A percentile compares a stretch with the other conserved stretches of the same genome.
phyloP scores from a whole-genome alignment of 306 rosid species.

The Biancaea sappan region DNA sequence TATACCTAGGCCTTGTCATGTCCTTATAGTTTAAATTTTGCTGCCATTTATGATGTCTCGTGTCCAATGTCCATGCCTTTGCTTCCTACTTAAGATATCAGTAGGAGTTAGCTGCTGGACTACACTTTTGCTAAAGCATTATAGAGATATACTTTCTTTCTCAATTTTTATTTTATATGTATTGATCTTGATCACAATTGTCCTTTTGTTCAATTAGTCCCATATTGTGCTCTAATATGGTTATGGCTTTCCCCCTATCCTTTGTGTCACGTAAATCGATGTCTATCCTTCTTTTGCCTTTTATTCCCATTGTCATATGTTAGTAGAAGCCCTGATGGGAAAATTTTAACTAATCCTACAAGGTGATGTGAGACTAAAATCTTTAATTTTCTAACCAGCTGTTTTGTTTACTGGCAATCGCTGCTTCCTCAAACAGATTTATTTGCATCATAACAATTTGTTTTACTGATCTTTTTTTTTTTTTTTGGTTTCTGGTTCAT shows the following conservation, averaged over 20 bases:
- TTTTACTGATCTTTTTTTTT: neutral
- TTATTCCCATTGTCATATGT: neutral
- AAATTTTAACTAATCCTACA: neutral
- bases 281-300: conserved; percentile 13
- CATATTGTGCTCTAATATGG: neutral
- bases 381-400: neutral
- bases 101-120: neutral
- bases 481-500: neutral
- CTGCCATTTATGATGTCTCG: too few relatives aligned
- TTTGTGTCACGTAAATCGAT: neutral
- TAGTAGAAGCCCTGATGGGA: neutral
- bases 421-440: neutral
- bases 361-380: neutral
- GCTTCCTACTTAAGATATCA: neutral
- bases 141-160: neutral
- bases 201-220: neutral
- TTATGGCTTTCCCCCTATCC: neutral
- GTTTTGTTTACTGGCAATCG: neutral
- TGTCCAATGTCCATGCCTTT: neutral
- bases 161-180: neutral
- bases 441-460: neutral
- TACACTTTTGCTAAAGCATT: neutral
- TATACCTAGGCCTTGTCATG: neutral
- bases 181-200: neutral
- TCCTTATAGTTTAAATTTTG: neutral